Percentiles rank a stretch among this genome's conserved stretches.
phyloP scores from a whole-genome alignment of 1,284 basidiomycete genomes.

The Papiliotrema flavescens region DNA sequence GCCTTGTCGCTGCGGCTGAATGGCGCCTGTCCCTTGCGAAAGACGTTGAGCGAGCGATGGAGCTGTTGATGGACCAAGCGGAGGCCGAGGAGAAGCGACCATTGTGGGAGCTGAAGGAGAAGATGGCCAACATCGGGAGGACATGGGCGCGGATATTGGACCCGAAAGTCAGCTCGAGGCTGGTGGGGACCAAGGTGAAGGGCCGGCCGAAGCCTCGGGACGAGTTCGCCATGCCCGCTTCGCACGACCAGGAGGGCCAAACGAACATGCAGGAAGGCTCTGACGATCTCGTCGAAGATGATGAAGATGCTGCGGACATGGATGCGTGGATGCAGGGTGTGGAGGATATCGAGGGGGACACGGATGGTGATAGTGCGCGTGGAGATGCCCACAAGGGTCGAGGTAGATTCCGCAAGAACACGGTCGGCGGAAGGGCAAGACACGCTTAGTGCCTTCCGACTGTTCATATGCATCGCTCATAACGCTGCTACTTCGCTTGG shows the following conservation, averaged over 20 bases:
- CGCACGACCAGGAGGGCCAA: background rate
- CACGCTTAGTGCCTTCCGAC: background rate
- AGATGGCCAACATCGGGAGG: background rate
- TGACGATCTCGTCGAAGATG: background rate
- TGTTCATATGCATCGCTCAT: too few species aligned
- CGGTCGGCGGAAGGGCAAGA: background rate
- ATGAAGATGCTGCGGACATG: background rate
- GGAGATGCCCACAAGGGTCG: background rate
- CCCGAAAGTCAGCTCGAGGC: background rate
- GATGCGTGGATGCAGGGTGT: background rate
- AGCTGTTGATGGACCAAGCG: slow-evolving; percentile 5
- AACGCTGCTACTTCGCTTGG: too few species aligned
- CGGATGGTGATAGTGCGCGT: background rate
- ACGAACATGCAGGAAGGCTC: background rate
- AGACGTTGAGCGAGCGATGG: slow-evolving; percentile 1
- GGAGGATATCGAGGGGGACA: background rate
- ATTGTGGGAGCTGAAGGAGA: slow-evolving; percentile 1
- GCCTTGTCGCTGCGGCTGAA: background rate
- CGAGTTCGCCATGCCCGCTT: background rate
- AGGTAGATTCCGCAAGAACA: background rate
- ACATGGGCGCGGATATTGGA: background rate
- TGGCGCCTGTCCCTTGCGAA: slow-evolving; percentile 3
- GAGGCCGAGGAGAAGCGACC: background rate
- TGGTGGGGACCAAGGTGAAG: background rate
- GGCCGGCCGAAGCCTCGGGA: background rate